Evolutionary conservation across 2,329 filamentous ascomycete species (phyloP).

Genomic region (Aspergillus sclerotialis): DNA sequence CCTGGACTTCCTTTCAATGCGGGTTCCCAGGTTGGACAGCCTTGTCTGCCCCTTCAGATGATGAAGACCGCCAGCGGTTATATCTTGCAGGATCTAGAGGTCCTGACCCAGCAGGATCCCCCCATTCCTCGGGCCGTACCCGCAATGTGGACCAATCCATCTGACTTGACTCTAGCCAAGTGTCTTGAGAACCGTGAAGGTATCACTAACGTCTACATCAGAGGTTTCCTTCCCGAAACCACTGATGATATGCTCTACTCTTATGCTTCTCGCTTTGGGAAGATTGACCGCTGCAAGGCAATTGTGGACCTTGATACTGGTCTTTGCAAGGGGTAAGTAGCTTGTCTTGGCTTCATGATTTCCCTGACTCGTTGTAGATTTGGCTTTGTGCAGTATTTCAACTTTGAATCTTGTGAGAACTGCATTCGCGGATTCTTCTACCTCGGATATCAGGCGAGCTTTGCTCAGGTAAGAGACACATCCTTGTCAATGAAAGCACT

Average conservation of each 20-base stretch:
- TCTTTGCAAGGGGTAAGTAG: constrained; percentile 83
- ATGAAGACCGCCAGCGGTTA: constrained; percentile 41
- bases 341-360: constrained; percentile 4
- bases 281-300: constrained; percentile 94
- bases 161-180: constrained; percentile 85
- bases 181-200: constrained; percentile 91
- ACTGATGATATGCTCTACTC: constrained; percentile 80
- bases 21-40: constrained; percentile 49
- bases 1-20: constrained; percentile 49
- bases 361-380: constrained; percentile 57
- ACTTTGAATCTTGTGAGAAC: constrained; percentile 80
- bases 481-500: constrained; percentile 9
- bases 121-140: constrained; percentile 81
- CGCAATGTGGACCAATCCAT: constrained; percentile 72
- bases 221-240: constrained; percentile 88
- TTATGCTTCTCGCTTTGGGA: constrained; percentile 82
- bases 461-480: constrained; percentile 63
- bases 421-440: constrained; percentile 95
- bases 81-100: constrained; percentile 50
- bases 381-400: constrained; percentile 92
- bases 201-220: constrained; percentile 97
- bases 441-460: constrained; percentile 94
- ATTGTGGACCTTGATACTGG: constrained; percentile 93
- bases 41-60: constrained; percentile 35
- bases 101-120: constrained; percentile 67